Evolutionary conservation across 257 asterid species (phyloP).

Genomic region (Salvia rosmarinus): DNA sequence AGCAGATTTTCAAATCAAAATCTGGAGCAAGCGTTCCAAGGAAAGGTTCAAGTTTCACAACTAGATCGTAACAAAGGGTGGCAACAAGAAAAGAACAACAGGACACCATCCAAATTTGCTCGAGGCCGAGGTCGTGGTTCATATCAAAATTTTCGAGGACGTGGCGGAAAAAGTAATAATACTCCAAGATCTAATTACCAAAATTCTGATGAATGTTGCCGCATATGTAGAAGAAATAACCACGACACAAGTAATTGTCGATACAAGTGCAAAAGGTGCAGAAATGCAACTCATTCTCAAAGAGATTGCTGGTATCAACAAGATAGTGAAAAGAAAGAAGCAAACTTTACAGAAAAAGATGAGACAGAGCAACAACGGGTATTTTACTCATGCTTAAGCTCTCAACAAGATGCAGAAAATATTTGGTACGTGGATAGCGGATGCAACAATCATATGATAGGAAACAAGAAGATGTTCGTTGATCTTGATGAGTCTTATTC

Average conservation of each 20-base stretch:
- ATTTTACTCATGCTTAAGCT: neutral
- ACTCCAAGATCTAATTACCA: neutral
- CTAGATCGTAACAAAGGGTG: neutral
- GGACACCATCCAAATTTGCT: neutral
- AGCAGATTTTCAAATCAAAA: neutral
- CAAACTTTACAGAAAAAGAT: neutral
- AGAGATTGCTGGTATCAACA: slow-evolving; percentile 21
- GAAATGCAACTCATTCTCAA: slow-evolving; percentile 4
- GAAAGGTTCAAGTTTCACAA: neutral
- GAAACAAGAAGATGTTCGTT: slow-evolving; percentile 8
- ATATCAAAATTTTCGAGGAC: neutral
- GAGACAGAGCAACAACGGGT: neutral
- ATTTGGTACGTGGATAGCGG: slow-evolving; percentile 10
- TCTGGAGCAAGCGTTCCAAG: slow-evolving; percentile 1
- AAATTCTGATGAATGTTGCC: neutral
- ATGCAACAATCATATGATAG: neutral
- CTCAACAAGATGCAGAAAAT: neutral
- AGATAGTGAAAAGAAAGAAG: neutral
- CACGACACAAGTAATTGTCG: neutral
- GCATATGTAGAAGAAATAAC: neutral
- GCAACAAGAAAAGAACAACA: neutral
- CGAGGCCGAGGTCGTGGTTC: neutral
- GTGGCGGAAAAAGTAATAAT: neutral
- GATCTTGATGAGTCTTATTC: slow-evolving; percentile 11
- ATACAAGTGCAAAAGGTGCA: slow-evolving; percentile 12